Percentiles rank a stretch among this genome's conserved stretches.
phyloP scores from a whole-genome alignment of 2,329 filamentous ascomycete genomes.

The Diplocarpon rosae region DNA sequence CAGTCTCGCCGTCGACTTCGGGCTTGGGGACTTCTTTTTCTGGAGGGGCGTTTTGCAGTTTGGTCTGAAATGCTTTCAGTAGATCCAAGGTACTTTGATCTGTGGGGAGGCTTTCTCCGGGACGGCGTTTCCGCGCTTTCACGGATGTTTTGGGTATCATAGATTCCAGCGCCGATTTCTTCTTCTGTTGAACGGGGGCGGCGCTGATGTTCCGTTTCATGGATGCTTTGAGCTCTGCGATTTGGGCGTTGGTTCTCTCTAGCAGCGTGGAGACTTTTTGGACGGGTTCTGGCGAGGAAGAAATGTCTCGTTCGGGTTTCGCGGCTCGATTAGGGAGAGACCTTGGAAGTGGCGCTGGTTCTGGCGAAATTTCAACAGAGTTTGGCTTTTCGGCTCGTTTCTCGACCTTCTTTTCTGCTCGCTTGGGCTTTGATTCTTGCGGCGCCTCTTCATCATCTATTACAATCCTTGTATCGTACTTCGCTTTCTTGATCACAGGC shows the following conservation, averaged over 20 bases:
- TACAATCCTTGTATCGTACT: constrained; percentile 68
- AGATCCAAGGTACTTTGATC: constrained; percentile 58
- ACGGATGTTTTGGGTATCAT: constrained; percentile 65
- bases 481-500: constrained; percentile 61
- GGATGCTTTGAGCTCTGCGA: constrained; percentile 68
- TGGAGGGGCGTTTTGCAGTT: constrained; percentile 47
- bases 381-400: constrained; percentile 23
- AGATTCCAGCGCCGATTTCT: constrained; percentile 57
- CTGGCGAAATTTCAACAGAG: constrained; percentile 30
- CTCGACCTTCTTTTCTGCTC: constrained; percentile 25
- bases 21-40: constrained; percentile 29
- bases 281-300: constrained; percentile 30
- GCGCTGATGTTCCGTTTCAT: constrained; percentile 56
- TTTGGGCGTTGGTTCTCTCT: constrained; percentile 67
- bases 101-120: constrained; percentile 41
- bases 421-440: constrained; percentile 15
- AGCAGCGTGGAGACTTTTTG: constrained; percentile 35
- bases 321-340: constrained; percentile 21
- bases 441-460: constrained; percentile 40
- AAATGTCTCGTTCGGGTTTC: constrained; percentile 26
- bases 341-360: constrained; percentile 27
- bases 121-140: constrained; percentile 57
- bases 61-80: constrained; percentile 69
- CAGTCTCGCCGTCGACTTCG: constrained; percentile 16
- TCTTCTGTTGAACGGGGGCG: constrained; percentile 43